phyloP scores from a whole-genome alignment of 106 monocot species.

The Posidonia australis region DNA sequence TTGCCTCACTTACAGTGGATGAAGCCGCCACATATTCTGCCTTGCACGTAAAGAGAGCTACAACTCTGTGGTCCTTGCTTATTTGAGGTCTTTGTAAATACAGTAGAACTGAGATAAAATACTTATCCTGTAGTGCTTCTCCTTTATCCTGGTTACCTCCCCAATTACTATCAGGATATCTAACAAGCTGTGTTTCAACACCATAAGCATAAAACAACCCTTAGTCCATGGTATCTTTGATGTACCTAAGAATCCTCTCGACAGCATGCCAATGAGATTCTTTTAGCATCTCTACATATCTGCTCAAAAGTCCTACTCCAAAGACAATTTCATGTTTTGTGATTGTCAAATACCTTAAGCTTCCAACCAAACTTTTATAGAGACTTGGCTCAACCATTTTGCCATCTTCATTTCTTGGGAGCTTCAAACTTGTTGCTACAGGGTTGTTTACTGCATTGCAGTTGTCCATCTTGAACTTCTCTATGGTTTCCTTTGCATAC shows the following conservation, averaged over 20 bases:
- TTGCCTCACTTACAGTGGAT: neutral
- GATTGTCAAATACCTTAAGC: constrained; percentile 10
- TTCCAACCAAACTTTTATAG: constrained; percentile 9
- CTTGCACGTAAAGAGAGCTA: constrained; percentile 3
- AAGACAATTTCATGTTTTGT: neutral
- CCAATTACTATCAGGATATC: neutral
- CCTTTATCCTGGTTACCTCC: neutral
- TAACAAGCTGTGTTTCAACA: neutral
- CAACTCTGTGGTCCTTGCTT: constrained; percentile 1
- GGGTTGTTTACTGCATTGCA: neutral
- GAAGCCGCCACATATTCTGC: constrained; percentile 3
- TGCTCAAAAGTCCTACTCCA: neutral
- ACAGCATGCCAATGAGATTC: too few relatives aligned
- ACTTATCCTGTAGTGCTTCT: neutral
- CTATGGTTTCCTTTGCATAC: neutral
- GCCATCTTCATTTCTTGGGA: neutral
- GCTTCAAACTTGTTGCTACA: neutral
- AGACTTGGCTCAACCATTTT: neutral
- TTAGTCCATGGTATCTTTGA: neutral
- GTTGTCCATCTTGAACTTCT: neutral
- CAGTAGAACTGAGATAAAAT: neutral
- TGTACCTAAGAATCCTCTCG: constrained; percentile 2
- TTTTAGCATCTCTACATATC: constrained; percentile 2
- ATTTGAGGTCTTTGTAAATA: constrained; percentile 3
- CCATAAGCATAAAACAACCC: neutral